Percentiles rank a stretch among this genome's conserved stretches.
Evolutionary conservation across 2,329 filamentous ascomycete species (phyloP).

Genomic region (Camillea tinctor): DNA sequence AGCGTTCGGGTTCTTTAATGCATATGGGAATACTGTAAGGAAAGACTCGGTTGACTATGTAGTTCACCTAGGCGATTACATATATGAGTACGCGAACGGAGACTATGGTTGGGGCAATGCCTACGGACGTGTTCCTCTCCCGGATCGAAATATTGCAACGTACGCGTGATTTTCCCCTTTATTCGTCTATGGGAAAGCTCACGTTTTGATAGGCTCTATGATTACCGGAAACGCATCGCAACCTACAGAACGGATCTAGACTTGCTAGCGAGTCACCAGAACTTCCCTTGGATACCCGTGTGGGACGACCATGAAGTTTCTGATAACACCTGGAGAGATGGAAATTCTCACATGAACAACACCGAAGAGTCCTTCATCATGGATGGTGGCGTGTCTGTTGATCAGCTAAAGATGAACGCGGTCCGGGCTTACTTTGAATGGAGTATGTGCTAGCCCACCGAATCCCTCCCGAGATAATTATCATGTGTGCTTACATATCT

Average conservation of each 20-base stretch:
- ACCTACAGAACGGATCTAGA: conserved; percentile 62
- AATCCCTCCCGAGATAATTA: not conserved
- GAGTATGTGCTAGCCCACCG: conserved; percentile 43
- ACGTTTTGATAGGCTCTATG: conserved; percentile 41
- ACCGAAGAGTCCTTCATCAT: conserved; percentile 63
- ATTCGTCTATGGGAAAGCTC: conserved; percentile 15
- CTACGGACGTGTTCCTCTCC: conserved; percentile 52
- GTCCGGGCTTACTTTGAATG: conserved; percentile 69
- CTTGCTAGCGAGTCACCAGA: conserved; percentile 53
- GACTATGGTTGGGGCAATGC: conserved; percentile 50
- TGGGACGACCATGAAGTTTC: conserved; percentile 66
- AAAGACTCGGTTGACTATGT: conserved; percentile 62
- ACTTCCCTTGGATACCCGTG: conserved; percentile 61
- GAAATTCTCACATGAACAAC: conserved; percentile 60
- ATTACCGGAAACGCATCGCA: conserved; percentile 59
- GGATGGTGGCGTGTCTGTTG: conserved; percentile 61
- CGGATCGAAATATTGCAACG: conserved; percentile 49
- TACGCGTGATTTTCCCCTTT: conserved; percentile 29
- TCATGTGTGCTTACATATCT: conserved; percentile 11
- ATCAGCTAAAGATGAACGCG: conserved; percentile 71
- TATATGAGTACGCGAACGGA: conserved; percentile 39
- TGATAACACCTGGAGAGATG: conserved; percentile 64
- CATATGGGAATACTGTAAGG: conserved; percentile 56
- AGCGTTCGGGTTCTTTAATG: conserved; percentile 59
- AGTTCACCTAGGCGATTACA: conserved; percentile 57